A percentile compares a stretch with the other conserved stretches of the same genome.
Evolutionary conservation across 768 basidiomycete species (phyloP).

Genomic region (Steccherinum ochraceum): DNA sequence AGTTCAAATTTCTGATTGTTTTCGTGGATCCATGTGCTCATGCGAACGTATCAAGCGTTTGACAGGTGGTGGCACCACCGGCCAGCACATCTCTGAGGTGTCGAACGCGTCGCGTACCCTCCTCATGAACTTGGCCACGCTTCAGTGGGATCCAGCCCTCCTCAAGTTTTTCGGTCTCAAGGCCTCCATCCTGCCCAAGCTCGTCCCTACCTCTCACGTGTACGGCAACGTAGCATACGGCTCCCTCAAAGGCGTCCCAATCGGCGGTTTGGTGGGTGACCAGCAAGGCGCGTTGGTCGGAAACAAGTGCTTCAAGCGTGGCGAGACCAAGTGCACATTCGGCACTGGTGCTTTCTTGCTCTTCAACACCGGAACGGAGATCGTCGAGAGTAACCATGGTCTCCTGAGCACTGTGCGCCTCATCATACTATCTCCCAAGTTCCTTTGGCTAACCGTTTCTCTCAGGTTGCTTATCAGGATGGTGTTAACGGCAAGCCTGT

Average conservation of each 20-base stretch:
- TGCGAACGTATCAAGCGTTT: too few species aligned
- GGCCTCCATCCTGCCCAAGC: constrained; percentile 69
- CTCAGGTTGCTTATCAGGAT: constrained; percentile 83
- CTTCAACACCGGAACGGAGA: constrained; percentile 87
- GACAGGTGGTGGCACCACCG: constrained; percentile 64
- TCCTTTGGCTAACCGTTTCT: not conserved
- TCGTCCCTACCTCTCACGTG: constrained; percentile 89
- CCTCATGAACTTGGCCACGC: constrained; percentile 73
- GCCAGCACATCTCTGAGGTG: constrained; percentile 83
- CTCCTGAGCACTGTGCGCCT: constrained; percentile 77
- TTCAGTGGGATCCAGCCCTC: constrained; percentile 79
- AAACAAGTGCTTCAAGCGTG: constrained; percentile 87
- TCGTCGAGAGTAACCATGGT: constrained; percentile 82
- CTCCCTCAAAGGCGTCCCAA: constrained; percentile 65
- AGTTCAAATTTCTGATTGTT: constrained; percentile 19
- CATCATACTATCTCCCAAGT: not conserved
- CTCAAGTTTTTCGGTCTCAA: constrained; percentile 85
- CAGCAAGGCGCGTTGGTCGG: constrained; percentile 96
- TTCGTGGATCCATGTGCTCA: too few species aligned
- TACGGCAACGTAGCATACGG: constrained; percentile 76
- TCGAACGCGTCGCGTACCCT: constrained; percentile 97
- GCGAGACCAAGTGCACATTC: constrained; percentile 97
- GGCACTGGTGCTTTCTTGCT: constrained; percentile 96
- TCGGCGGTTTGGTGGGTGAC: constrained; percentile 94
- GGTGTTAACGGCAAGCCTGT: constrained; percentile 72